Conservation (phyloP, 768 basidiomycete genomes). For the Mycena chlorophos region DNA sequence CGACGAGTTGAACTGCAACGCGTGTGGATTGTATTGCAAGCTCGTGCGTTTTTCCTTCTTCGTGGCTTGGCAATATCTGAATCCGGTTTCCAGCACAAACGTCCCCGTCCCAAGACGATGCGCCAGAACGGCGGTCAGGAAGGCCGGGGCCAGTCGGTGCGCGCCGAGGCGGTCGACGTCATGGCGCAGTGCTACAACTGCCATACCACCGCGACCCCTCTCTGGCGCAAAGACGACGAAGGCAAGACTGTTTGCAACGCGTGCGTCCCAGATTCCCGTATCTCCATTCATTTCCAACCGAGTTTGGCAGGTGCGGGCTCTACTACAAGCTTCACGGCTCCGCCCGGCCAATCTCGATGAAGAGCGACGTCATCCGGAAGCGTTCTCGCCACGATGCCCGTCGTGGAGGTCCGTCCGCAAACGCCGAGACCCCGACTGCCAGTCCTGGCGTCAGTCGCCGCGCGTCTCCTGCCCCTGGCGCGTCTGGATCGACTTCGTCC, state of each 20-base stretch:
- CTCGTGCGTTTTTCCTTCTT: conserved; percentile 48
- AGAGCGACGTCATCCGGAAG: conserved; percentile 87
- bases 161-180: conserved; percentile 72
- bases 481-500: conserved; percentile 66
- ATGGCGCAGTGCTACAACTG: conserved; percentile 89
- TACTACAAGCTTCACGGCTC: conserved; percentile 88
- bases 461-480: conserved; percentile 60
- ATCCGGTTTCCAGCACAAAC: conserved; percentile 62
- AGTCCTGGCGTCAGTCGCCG: conserved; percentile 75
- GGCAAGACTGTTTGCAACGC: conserved; percentile 91
- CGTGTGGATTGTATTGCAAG: conserved; percentile 86
- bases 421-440: conserved; percentile 70
- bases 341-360: conserved; percentile 86
- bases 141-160: conserved; percentile 60
- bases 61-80: conserved; percentile 4
- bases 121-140: conserved; percentile 77
- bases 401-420: conserved; percentile 41
- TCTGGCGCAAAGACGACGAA: conserved; percentile 90
- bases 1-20: conserved; percentile 88
- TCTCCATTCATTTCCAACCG: conserved; percentile 3
- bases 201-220: conserved; percentile 84
- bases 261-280: conserved; percentile 44
- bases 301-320: conserved; percentile 62
- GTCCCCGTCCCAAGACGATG: conserved; percentile 87
- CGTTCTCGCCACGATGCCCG: conserved; percentile 81